Base-by-base conservation (phyloP, 768 basidiomycete genomes). In the Rhizopogon vesiculosus region DNA sequence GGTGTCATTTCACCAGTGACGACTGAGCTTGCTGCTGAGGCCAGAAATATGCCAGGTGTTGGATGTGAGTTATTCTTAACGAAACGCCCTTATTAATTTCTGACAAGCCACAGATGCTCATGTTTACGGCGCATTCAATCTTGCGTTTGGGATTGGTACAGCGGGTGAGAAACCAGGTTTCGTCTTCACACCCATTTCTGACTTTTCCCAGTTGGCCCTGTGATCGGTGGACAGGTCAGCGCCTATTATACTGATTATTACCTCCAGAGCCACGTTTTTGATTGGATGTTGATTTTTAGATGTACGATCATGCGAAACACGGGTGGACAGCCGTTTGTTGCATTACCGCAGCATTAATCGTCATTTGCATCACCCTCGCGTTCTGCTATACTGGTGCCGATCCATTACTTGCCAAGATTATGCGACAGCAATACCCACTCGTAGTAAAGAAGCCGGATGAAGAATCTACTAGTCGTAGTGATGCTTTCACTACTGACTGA, bases 101-200 rank as follows among this genome's bases (percentile, higher is more conserved):
- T 57, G 42, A 59, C 19, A 42, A 13, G 29, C 9, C 28, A 29
- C 60, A 90, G 89, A 86, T 67, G 88, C 80, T 1, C 87, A 90
- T 62, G 77, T 87, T 3, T 91, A 88, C 61, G 88, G 83, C 3
- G 84, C 82, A 0, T 89, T 88, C 64, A 91, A 89, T 69, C 63
- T 90, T 10, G 82, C 81, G 3, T 89, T 83, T 57, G 87, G 85
- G 1, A 64, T 86, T 55, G 88, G 86, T 31, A 78, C 83, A 35
- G 70, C 81, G 45, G 63, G 87, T 87, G 60, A 66, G 79, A 71
- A 49, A 16, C 12, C 42, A 53, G 33, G 28, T 16, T 8, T 15
- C 39, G 13, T 46, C 16, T 40, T 40, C 48, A 22, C 29, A 41
- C 42, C 44, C 16, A 42, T 18, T 44, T 16, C 43, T 60, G 39